Evolutionary conservation across 345 rosid genomes (phyloP).

Genomic region (Arabidopsis arenosa): DNA sequence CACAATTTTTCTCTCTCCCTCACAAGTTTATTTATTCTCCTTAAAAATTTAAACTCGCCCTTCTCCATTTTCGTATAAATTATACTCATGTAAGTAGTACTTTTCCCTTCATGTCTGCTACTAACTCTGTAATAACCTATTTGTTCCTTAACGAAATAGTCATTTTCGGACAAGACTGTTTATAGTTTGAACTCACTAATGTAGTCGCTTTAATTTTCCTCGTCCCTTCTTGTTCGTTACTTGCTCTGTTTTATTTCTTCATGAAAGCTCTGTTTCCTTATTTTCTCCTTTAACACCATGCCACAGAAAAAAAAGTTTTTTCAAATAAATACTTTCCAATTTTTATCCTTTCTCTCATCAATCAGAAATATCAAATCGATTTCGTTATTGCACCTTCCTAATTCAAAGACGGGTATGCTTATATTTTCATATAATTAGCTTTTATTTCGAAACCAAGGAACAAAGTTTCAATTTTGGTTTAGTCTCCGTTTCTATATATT

Average conservation of each 20-base stretch:
- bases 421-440: neutral
- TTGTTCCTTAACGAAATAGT: too few relatives aligned
- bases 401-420: slow-evolving; percentile 23
- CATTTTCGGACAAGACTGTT: slow-evolving; percentile 36
- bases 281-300: slow-evolving; percentile 26
- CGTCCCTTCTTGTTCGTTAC: slow-evolving; percentile 15
- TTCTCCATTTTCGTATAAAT: slow-evolving; percentile 39
- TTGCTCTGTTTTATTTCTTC: slow-evolving; percentile 23
- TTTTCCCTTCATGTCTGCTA: neutral
- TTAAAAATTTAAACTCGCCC: slow-evolving; percentile 40
- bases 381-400: slow-evolving; percentile 9
- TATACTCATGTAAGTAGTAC: slow-evolving; percentile 46
- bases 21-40: slow-evolving; percentile 24
- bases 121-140: slow-evolving; percentile 3
- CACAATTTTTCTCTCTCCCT: slow-evolving; percentile 15
- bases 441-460: neutral
- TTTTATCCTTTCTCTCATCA: neutral
- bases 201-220: slow-evolving; percentile 39
- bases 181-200: slow-evolving; percentile 24
- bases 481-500: slow-evolving; percentile 22
- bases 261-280: slow-evolving; percentile 41
- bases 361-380: neutral
- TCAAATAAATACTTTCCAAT: neutral
- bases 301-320: slow-evolving; percentile 1
- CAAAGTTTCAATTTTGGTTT: neutral